Evolutionary conservation across 2,329 filamentous ascomycete species (phyloP), one percentile per base, ranked within the genome.

Genomic region (Claviceps fusiformis): DNA sequence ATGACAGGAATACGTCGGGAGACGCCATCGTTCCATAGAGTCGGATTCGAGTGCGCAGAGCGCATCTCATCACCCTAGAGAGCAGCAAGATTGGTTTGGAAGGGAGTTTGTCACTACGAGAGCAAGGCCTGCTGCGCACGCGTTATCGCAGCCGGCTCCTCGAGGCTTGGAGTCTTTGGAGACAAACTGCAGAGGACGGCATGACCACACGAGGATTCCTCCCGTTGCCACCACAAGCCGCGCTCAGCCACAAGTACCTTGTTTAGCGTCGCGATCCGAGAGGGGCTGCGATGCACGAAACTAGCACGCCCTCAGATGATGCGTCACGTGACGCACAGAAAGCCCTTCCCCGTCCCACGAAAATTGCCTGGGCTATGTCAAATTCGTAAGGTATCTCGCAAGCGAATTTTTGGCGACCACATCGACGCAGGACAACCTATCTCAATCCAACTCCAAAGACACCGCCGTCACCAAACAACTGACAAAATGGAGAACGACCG

Each of bases 401-500:
- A 64, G 60, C 58, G 62, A 37, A 17, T 57, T 62, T 59, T 64
- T 62, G 63, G 63, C 63, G 61, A 64, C 62, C 59, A 64, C 59
- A 63, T 59, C 60, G 59, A 58, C 62, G 64, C 60, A 64, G 60
- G 64, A 62, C 61, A 58, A 64, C 9, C 53, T 54, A 35, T 44
- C 50, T 54, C 55, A 52, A 45, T 58, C 45, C 57, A 58, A 58
- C 48, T 57, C 62, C 63, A 61, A 59, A 60, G 62, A 63, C 65
- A 58, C 58, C 61, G 56, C 59, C 60, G 53, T 57, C 60, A 62
- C 58, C 53, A 54, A 62, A 62, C 61, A 66, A 48, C 68, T 71
- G 75, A 70, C 72, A 91, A 82, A 78, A 98, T 97, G 93, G 93
- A 98, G 85, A 98, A 98, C 90, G 93, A 97, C 82, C 90, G 90